Percentiles rank a stretch among this genome's conserved stretches.
Evolutionary conservation across 768 basidiomycete genomes (phyloP).

Genomic region (Pisolithus microcarpus): DNA sequence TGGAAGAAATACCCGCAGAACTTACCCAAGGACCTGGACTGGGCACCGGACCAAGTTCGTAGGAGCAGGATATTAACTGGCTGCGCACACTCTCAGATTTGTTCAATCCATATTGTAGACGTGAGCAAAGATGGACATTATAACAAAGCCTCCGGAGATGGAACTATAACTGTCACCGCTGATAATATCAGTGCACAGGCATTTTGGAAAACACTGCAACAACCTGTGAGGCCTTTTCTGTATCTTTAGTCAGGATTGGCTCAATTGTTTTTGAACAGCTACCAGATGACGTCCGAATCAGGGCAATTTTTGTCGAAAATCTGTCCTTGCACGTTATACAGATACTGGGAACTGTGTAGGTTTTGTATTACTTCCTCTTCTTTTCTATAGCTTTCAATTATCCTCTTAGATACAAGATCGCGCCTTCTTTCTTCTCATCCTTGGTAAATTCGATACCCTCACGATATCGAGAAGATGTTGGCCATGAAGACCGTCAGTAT

Average conservation of each 20-base stretch:
- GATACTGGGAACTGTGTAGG: slow-evolving; percentile 30
- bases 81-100: slow-evolving; percentile 9
- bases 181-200: slow-evolving; percentile 5
- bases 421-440: slow-evolving; percentile 33
- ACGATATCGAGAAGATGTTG: slow-evolving; percentile 45
- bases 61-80: slow-evolving; percentile 28
- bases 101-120: slow-evolving; percentile 18
- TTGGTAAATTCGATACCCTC: slow-evolving; percentile 53
- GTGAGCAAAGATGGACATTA: slow-evolving; percentile 12
- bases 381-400: too few species aligned
- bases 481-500: slow-evolving; percentile 42
- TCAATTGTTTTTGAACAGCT: slow-evolving; percentile 11
- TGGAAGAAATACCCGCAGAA: too few species aligned
- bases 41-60: too few species aligned
- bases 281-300: slow-evolving; percentile 19
- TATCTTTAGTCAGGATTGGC: not conserved
- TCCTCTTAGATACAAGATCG: slow-evolving; percentile 26
- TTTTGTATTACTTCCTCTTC: too few species aligned
- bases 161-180: slow-evolving; percentile 10
- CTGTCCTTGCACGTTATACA: slow-evolving; percentile 25
- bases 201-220: slow-evolving; percentile 26
- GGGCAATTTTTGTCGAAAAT: slow-evolving; percentile 26
- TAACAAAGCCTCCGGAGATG: slow-evolving; percentile 3
- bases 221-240: slow-evolving; percentile 13
- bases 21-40: too few species aligned